phyloP scores from a whole-genome alignment of 805 yeast genomes.

The Cyberlindnera misumaiensis region DNA sequence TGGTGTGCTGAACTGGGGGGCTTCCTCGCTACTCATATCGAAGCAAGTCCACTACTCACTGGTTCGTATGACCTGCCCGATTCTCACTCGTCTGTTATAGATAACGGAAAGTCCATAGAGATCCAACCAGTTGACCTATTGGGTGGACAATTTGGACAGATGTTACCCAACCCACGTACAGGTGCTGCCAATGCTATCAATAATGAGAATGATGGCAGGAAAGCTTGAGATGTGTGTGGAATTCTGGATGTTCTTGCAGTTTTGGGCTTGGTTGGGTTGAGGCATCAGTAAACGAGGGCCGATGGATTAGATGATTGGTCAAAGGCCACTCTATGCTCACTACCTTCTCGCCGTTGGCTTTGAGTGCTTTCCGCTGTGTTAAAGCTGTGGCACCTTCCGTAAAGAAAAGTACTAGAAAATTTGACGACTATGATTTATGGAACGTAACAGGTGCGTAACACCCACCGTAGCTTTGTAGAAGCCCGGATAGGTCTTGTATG shows the following conservation, averaged over 20 bases:
- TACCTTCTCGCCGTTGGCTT: neutral
- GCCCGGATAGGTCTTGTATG: too few relatives aligned
- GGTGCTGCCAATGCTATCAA: neutral
- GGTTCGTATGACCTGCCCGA: constrained; percentile 2
- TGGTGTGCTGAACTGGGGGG: constrained; percentile 65
- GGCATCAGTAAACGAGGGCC: too few relatives aligned
- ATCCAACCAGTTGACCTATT: constrained; percentile 13
- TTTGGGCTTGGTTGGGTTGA: too few relatives aligned
- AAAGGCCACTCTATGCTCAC: too few relatives aligned
- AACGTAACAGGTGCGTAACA: too few relatives aligned
- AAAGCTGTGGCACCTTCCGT: neutral
- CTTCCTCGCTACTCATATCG: constrained; percentile 25
- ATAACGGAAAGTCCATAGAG: constrained; percentile 4
- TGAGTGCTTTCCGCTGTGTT: neutral
- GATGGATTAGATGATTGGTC: too few relatives aligned
- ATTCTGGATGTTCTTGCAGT: neutral
- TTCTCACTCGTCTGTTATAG: constrained; percentile 1
- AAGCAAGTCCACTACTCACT: constrained; percentile 4
- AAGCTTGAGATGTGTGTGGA: neutral
- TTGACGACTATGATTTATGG: constrained; percentile 1
- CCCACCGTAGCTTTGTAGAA: too few relatives aligned
- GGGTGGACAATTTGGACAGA: constrained; percentile 18
- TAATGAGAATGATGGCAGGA: neutral
- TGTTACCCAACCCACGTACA: neutral
- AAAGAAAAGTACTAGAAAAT: constrained; percentile 1